phyloP scores from a whole-genome alignment of 23 red algal species.

The Chondrus crispus region DNA sequence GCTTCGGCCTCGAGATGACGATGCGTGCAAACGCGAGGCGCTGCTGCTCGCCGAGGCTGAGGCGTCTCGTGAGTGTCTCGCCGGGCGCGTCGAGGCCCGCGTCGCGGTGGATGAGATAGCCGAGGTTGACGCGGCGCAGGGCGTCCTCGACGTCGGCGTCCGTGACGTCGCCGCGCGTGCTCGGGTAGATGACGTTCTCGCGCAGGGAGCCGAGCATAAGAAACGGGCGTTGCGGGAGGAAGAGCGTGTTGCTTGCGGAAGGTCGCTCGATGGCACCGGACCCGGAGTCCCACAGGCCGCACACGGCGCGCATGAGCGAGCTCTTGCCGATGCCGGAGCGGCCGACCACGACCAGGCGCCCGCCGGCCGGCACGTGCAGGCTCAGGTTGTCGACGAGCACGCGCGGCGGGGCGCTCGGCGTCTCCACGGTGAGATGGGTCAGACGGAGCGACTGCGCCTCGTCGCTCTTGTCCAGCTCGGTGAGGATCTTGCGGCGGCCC shows the following conservation, averaged over 20 bases:
- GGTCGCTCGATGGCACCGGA: conserved; percentile 56
- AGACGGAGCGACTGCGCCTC: background rate
- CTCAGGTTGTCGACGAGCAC: conserved; percentile 50
- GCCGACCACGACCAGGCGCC: conserved; percentile 80
- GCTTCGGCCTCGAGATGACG: conserved; percentile 42
- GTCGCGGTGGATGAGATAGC: conserved; percentile 46
- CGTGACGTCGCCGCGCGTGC: conserved; percentile 12
- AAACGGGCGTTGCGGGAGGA: conserved; percentile 93
- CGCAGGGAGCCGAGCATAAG: conserved; percentile 87
- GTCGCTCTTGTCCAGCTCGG: background rate
- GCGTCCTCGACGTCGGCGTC: conserved; percentile 64
- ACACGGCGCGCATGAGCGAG: conserved; percentile 86
- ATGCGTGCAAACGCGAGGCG: conserved; percentile 91
- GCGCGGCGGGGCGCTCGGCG: conserved; percentile 31
- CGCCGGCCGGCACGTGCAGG: conserved; percentile 21
- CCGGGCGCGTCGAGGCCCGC: conserved; percentile 67
- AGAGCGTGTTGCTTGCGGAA: conserved; percentile 45
- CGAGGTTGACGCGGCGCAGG: conserved; percentile 70
- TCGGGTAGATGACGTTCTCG: conserved; percentile 89
- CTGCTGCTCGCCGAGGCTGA: conserved; percentile 98
- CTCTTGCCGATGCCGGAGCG: conserved; percentile 93
- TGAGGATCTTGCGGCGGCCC: background rate
- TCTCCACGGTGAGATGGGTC: conserved; percentile 28
- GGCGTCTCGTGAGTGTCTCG: conserved; percentile 53
- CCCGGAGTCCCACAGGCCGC: conserved; percentile 83